A percentile compares a stretch with the other conserved stretches of the same genome.
phyloP scores from a whole-genome alignment of 257 asterid species.

The Solanum habrochaites region DNA sequence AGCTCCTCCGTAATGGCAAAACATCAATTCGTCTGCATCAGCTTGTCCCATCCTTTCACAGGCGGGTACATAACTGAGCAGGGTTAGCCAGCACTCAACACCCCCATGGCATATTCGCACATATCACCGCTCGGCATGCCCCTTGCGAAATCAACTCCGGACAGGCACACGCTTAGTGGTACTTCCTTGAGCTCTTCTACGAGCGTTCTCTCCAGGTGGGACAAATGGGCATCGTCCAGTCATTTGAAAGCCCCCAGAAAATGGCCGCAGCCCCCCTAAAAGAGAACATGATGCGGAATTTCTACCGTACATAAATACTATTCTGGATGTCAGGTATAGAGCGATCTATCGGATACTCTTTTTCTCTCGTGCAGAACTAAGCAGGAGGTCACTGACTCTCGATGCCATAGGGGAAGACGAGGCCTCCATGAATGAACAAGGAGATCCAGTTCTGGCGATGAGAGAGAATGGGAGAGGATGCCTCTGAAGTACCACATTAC shows the following conservation, averaged over 20 bases:
- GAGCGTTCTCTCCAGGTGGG: conserved; percentile 96
- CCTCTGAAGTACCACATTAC: conserved; percentile 24
- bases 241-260: conserved; percentile 96
- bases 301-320: conserved; percentile 74
- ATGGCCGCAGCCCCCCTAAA: conserved; percentile 91
- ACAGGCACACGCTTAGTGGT: conserved; percentile 94
- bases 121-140: conserved; percentile 95
- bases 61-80: conserved; percentile 81
- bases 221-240: conserved; percentile 99
- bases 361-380: conserved; percentile 43
- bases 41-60: conserved; percentile 79
- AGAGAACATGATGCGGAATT: conserved; percentile 86
- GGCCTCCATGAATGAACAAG: conserved; percentile 42
- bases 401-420: conserved; percentile 34
- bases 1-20: conserved; percentile 88
- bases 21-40: conserved; percentile 91
- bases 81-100: conserved; percentile 99
- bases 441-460: conserved; percentile 59
- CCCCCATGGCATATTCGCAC: conserved; percentile 99
- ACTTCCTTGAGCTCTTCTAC: conserved; percentile 87
- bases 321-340: conserved; percentile 86
- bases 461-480: conserved; percentile 61
- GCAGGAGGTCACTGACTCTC: conserved; percentile 25
- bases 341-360: conserved; percentile 88
- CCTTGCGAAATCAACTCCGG: conserved; percentile 92